phyloP scores from a whole-genome alignment of 495 filamentous ascomycete species.

The Pseudotulostoma volvatum region DNA sequence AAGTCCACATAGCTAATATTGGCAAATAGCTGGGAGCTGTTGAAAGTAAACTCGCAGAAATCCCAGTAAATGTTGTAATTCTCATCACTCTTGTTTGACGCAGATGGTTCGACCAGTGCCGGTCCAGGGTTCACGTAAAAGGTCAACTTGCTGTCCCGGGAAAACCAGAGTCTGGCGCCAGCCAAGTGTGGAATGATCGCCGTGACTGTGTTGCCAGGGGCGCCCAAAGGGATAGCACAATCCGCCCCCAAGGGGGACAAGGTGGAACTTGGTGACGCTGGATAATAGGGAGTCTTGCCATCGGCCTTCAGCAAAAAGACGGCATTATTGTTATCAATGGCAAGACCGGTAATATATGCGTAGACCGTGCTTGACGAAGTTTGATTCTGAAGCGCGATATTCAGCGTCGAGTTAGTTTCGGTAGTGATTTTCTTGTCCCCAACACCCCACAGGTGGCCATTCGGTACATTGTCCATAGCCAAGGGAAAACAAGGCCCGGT shows the following conservation, averaged over 20 bases:
- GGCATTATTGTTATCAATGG: constrained; percentile 41
- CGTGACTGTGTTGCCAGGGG: constrained; percentile 37
- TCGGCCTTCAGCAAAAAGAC: constrained; percentile 47
- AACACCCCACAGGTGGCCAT: too few species aligned
- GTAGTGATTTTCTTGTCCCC: not conserved
- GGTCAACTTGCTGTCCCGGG: constrained; percentile 38
- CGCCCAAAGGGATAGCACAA: constrained; percentile 47
- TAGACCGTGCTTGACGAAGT: constrained; percentile 43
- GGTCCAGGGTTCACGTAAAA: constrained; percentile 57
- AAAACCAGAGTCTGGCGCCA: constrained; percentile 58
- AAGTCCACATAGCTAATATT: constrained; percentile 70
- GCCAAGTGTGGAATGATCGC: constrained; percentile 51
- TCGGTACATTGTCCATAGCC: too few species aligned
- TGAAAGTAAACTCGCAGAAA: constrained; percentile 64
- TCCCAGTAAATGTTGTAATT: constrained; percentile 50
- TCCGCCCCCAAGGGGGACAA: constrained; percentile 30
- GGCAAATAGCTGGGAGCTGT: constrained; percentile 47
- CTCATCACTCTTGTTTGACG: constrained; percentile 46
- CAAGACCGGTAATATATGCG: constrained; percentile 55
- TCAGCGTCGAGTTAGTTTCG: constrained; percentile 21
- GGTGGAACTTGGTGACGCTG: constrained; percentile 30
- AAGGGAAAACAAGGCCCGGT: too few species aligned
- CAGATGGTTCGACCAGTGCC: constrained; percentile 53
- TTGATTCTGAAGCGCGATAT: constrained; percentile 46
- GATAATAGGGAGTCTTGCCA: constrained; percentile 38